phyloP scores from a whole-genome alignment of 331 rosid species.

The Malus hybrid region DNA sequence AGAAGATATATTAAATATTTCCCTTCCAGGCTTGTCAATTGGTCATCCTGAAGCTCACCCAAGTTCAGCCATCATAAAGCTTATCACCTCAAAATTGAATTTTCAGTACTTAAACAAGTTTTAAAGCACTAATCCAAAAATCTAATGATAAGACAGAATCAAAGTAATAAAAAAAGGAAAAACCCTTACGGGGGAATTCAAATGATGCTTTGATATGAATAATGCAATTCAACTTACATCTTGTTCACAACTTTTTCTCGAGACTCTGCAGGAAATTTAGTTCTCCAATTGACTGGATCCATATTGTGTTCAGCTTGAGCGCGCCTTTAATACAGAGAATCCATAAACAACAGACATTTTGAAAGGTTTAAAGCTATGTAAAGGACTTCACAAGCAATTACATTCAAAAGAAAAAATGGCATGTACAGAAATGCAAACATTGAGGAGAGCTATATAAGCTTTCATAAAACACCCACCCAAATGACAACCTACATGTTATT shows the following conservation, averaged over 20 bases:
- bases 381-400: background rate
- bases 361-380: background rate
- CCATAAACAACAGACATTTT: background rate
- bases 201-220: too few relatives aligned
- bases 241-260: background rate
- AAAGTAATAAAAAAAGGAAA: background rate
- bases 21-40: background rate
- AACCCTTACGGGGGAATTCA: background rate
- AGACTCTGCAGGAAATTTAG: background rate
- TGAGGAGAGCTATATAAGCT: background rate
- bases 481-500: background rate
- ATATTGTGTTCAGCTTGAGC: background rate
- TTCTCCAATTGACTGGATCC: conserved; percentile 3
- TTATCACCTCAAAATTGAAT: background rate
- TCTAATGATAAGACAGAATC: background rate
- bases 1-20: background rate
- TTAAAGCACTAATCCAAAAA: background rate
- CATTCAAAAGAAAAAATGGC: background rate
- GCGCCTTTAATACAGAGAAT: background rate
- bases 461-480: background rate
- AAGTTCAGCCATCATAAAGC: background rate
- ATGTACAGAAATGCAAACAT: background rate
- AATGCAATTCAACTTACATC: background rate
- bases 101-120: background rate
- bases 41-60: background rate